A percentile compares a stretch with the other conserved stretches of the same genome.
Conservation (phyloP, 306 rosid species). For the Castanospermum australe region DNA sequence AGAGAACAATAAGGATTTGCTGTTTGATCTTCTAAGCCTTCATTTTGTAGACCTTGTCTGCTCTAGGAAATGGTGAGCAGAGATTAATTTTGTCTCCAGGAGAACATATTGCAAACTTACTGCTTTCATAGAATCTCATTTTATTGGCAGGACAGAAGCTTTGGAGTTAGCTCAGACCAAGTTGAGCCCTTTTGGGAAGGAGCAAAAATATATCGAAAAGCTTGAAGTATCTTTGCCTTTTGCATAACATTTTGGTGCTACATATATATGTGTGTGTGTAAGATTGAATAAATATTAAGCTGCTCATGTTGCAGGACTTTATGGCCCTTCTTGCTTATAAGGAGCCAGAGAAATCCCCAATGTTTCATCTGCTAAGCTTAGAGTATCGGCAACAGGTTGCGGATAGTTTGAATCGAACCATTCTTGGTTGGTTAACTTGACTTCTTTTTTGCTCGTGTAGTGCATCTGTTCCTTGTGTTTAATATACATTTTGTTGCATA, state of each 20-base stretch:
- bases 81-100: background rate
- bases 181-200: conserved; percentile 76
- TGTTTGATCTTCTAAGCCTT: conserved; percentile 87
- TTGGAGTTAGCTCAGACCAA: conserved; percentile 83
- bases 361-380: conserved; percentile 81
- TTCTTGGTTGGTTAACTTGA: conserved; percentile 70
- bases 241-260: background rate
- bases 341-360: conserved; percentile 90
- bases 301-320: conserved; percentile 57
- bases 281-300: background rate
- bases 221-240: conserved; percentile 53
- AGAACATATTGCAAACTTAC: conserved; percentile 8
- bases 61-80: conserved; percentile 75
- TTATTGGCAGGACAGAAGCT: conserved; percentile 92
- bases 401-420: conserved; percentile 71
- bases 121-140: conserved; percentile 30
- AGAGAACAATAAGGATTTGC: conserved; percentile 72
- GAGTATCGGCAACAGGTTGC: conserved; percentile 79
- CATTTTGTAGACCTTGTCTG: conserved; percentile 87
- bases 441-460: too few species aligned
- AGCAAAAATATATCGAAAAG: conserved; percentile 54
- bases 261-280: background rate
- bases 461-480: background rate
- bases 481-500: background rate
- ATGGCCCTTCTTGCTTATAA: conserved; percentile 89